A percentile compares a stretch with the other conserved stretches of the same genome.
Conservation (phyloP, 495 filamentous ascomycete species). For the Cryomyces minteri region DNA sequence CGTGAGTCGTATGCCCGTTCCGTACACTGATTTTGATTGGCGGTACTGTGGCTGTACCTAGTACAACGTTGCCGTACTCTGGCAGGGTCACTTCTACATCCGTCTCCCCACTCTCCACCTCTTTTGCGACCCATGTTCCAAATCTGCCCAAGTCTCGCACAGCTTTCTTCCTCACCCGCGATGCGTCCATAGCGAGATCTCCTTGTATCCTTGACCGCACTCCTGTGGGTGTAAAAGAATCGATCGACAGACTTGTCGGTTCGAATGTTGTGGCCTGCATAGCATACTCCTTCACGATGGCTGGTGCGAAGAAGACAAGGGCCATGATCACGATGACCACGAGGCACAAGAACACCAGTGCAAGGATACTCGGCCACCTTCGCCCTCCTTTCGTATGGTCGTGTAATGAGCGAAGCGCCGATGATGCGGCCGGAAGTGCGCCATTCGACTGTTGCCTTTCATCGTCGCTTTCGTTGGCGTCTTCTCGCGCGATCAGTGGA, state of each 20-base stretch:
- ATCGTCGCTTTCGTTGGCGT: not conserved
- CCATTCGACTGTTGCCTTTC: not conserved
- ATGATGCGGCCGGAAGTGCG: not conserved
- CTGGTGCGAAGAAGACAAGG: constrained; percentile 59
- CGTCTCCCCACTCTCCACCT: constrained; percentile 50
- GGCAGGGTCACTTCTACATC: constrained; percentile 64
- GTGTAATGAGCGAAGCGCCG: not conserved
- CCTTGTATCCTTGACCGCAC: constrained; percentile 63
- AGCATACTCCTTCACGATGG: constrained; percentile 65
- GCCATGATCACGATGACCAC: constrained; percentile 32
- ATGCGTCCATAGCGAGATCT: constrained; percentile 59
- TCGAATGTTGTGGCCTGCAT: constrained; percentile 65
- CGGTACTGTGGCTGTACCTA: constrained; percentile 62
- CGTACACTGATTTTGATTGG: constrained; percentile 52
- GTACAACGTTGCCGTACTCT: constrained; percentile 57
- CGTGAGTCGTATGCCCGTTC: constrained; percentile 52
- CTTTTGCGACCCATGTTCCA: constrained; percentile 62
- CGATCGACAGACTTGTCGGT: constrained; percentile 63
- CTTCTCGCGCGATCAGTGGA: not conserved
- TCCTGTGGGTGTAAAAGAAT: constrained; percentile 60
- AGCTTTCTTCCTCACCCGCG: constrained; percentile 45
- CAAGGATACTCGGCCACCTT: constrained; percentile 40
- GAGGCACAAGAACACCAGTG: constrained; percentile 28
- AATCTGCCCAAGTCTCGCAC: constrained; percentile 57
- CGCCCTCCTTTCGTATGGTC: constrained; percentile 1